Evolutionary conservation across 148 eudicot genomes (phyloP).

Genomic region (Nepenthes mirabilis): DNA sequence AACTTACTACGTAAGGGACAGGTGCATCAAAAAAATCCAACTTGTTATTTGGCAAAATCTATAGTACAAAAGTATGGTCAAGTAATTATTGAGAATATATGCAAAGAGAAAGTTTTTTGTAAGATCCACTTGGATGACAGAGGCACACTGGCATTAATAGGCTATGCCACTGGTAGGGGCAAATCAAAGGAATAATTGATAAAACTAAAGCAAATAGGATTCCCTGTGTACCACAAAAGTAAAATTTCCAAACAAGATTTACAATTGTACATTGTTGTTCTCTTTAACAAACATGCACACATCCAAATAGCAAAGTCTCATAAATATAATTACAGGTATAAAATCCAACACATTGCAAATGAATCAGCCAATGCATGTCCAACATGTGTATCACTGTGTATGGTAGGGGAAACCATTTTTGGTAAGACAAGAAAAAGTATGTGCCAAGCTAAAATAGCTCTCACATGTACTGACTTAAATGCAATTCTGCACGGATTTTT

Average conservation of each 20-base stretch:
- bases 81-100: background rate
- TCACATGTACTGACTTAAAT: too few relatives aligned
- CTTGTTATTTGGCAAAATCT: conserved; percentile 95
- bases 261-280: background rate
- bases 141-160: conserved; percentile 76
- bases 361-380: too few relatives aligned
- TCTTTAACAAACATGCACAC: background rate
- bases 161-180: conserved; percentile 98
- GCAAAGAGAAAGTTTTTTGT: background rate
- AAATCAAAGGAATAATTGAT: conserved; percentile 73
- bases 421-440: too few relatives aligned
- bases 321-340: too few relatives aligned
- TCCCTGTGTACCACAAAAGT: conserved; percentile 39
- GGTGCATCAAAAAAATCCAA: conserved; percentile 97
- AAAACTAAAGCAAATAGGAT: conserved; percentile 69
- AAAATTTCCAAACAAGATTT: background rate
- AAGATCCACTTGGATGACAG: background rate
- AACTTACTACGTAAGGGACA: conserved; percentile 91
- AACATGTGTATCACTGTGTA: too few relatives aligned
- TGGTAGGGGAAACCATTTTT: too few relatives aligned
- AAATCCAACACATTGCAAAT: too few relatives aligned
- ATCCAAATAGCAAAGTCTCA: background rate
- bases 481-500: too few relatives aligned
- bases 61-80: conserved; percentile 7
- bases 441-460: too few relatives aligned